These are phyloP conservation scores for Xylariaceae sp. DNA, from an alignment of 2,329 filamentous ascomycete species.

Conservation along the genomic window DNA sequence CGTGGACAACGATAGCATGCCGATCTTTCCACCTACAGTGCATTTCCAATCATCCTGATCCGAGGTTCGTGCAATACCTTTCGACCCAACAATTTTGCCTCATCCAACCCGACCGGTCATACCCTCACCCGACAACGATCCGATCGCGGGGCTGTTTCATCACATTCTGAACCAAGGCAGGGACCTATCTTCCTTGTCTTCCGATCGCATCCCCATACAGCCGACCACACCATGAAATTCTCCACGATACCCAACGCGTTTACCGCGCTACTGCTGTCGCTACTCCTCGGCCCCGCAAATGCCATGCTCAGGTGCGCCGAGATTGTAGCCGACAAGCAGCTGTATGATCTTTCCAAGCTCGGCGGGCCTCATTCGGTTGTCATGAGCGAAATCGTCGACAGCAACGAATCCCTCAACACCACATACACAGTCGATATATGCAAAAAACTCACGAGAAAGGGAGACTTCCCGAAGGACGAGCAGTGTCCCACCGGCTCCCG, in stretches of 20 bases:
- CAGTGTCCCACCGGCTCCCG: constrained; percentile 67
- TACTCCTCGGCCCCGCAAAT: constrained; percentile 35
- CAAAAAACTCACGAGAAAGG: constrained; percentile 58
- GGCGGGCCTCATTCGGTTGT: constrained; percentile 67
- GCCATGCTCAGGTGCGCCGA: constrained; percentile 60
- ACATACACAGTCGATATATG: constrained; percentile 83
- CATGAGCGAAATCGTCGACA: constrained; percentile 48
- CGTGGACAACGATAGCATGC: too few relatives aligned
- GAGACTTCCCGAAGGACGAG: constrained; percentile 49
- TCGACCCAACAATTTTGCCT: too few relatives aligned
- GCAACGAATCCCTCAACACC: constrained; percentile 59
- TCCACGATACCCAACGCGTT: constrained; percentile 32
- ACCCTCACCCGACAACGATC: too few relatives aligned
- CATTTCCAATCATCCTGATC: too few relatives aligned
- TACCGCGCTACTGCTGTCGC: constrained; percentile 35
- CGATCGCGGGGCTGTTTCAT: too few relatives aligned
- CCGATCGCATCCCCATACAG: too few relatives aligned
- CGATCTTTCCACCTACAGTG: too few relatives aligned
- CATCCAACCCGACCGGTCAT: too few relatives aligned
- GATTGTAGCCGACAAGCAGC: constrained; percentile 53
- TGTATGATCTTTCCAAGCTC: constrained; percentile 62
- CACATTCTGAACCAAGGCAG: too few relatives aligned
- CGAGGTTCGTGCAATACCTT: too few relatives aligned
- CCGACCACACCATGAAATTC: constrained; percentile 34
- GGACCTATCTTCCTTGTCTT: too few relatives aligned